Conservation (phyloP, 306 rosid species). For the Cucumis cinereus region DNA sequence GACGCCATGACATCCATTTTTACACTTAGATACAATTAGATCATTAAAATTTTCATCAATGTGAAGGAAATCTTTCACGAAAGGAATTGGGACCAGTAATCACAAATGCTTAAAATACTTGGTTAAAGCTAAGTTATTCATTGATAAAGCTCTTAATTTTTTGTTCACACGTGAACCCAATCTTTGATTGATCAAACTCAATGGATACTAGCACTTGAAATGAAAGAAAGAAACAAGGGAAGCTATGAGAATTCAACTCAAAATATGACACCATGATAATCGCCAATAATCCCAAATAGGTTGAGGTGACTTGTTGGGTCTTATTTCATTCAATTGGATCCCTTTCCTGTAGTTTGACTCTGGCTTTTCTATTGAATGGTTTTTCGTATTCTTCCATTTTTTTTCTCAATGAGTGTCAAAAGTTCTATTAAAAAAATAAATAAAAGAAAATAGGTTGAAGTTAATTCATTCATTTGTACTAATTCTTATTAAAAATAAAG, state of each 20-base stretch:
- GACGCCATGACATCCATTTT: not conserved
- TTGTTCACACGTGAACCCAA: not conserved
- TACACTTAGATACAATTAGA: not conserved
- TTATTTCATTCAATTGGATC: too few relatives aligned
- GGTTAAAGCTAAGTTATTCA: not conserved
- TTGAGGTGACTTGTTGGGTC: not conserved
- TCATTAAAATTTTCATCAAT: not conserved
- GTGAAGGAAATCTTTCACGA: too few relatives aligned
- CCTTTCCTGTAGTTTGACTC: too few relatives aligned
- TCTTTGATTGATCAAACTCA: not conserved
- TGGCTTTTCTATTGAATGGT: too few relatives aligned
- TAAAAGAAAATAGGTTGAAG: not conserved
- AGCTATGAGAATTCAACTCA: not conserved
- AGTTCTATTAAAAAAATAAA: too few relatives aligned
- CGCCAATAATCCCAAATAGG: not conserved
- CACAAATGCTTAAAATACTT: not conserved
- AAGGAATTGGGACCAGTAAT: not conserved
- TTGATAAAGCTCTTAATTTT: not conserved
- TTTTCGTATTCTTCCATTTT: too few relatives aligned
- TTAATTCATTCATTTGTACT: not conserved
- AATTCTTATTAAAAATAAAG: not conserved
- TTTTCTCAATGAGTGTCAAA: too few relatives aligned
- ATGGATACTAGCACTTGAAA: not conserved
- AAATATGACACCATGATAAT: not conserved
- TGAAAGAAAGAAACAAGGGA: not conserved